Percentiles rank a stretch among this genome's conserved stretches.
These are phyloP conservation scores for Leccinum barrowsii DNA, from an alignment of 768 basidiomycete species.

Conservation along the genomic window DNA sequence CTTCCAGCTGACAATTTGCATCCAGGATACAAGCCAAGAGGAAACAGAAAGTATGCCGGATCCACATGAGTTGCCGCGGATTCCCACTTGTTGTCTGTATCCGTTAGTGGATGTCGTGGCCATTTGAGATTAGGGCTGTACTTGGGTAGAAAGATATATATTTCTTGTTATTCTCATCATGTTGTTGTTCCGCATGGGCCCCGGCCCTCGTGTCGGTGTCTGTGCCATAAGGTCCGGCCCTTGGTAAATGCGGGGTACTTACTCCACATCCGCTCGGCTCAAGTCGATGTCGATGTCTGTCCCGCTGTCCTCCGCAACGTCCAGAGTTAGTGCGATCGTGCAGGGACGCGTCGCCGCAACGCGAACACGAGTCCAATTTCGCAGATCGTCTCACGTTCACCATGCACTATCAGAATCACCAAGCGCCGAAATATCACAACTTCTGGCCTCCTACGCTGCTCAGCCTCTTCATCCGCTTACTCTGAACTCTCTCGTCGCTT, in stretches of 20 bases:
- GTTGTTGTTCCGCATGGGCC: neutral
- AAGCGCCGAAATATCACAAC: conserved; percentile 50
- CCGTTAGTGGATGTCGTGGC: neutral
- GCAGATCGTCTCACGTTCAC: conserved; percentile 28
- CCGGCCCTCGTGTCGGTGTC: conserved; percentile 1
- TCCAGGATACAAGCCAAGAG: conserved; percentile 24
- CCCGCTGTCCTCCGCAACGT: conserved; percentile 4
- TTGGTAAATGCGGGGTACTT: neutral
- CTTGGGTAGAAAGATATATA: conserved; percentile 20
- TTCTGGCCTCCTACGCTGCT: conserved; percentile 60
- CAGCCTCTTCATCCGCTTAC: conserved; percentile 68
- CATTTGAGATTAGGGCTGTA: conserved; percentile 15
- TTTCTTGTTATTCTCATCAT: conserved; percentile 22
- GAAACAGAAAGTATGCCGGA: conserved; percentile 22
- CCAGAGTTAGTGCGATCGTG: neutral
- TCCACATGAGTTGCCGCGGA: conserved; percentile 7
- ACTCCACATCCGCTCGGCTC: neutral
- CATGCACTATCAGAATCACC: conserved; percentile 44
- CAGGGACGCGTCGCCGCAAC: neutral
- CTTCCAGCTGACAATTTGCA: neutral
- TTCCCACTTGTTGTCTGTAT: neutral
- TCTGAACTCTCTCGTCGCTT: conserved; percentile 69
- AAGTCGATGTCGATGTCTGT: neutral
- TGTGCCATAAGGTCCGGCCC: neutral
- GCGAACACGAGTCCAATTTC: conserved; percentile 8